Evolutionary conservation across 805 yeast genomes (phyloP), one percentile per base, ranked within the genome.

Genomic region (Candida glaebosa): DNA sequence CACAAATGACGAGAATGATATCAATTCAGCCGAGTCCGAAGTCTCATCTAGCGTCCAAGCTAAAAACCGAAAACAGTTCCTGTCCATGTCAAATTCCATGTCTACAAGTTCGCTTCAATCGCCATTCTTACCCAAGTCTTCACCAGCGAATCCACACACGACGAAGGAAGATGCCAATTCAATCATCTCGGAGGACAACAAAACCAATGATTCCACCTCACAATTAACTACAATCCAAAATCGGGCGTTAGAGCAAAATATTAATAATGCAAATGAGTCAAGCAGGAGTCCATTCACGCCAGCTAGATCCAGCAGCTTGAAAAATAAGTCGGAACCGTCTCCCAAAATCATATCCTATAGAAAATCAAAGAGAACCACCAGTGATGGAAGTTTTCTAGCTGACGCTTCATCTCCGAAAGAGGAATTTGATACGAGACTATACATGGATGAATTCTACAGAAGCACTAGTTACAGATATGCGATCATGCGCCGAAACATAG

Each of bases 391-490:
- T n/a, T 47, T 44, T 36, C 49, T 47, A 22, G 47, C 42, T 14
- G 41, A 50, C 4, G 15, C 45, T 6, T 48, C 48, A 10, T 39
- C 48, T 5, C 49, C 48, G n/a, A 28, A 20, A 3, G 56, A 53
- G 2, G 52, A 48, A 20, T 60, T 32, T 42, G 79, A 76, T 49
- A 53, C 65, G 3, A 72, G 65, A 40, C 53, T 75, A 5, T 84
- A 82, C 52, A 71, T 71, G 5, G 82, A 77, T 39, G 87, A 82
- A 48, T 71, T 66, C 45, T 83, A 66, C 52, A 62, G 73, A 25
- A 79, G 74, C 45, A 79, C 91, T 0, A 69, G 63, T 10, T 82
- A 78, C 54, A 69, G 81, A 39, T 85, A 72, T 54, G 88, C 96
- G 1, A 66, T 81, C 2, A 70, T 71, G 40, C 73, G 73, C 37